phyloP scores from a whole-genome alignment of 208 protist genomes.

The Porcisia hertigi region DNA sequence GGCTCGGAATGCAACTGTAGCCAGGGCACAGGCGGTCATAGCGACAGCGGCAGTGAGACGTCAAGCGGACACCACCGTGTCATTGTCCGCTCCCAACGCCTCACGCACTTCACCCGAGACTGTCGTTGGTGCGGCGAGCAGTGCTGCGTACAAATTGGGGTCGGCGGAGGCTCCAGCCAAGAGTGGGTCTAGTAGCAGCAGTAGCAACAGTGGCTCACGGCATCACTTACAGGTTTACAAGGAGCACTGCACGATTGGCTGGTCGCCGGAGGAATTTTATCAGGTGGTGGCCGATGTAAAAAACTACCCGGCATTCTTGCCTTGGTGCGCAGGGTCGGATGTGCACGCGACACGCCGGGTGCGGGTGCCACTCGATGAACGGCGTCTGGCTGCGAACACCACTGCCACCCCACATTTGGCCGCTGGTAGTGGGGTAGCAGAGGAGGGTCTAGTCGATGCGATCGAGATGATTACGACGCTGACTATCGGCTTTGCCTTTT shows the following conservation, averaged over 20 bases:
- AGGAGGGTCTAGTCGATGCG: slow-evolving; percentile 30
- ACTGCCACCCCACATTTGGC: neutral
- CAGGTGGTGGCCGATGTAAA: slow-evolving; percentile 76
- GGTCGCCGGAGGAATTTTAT: slow-evolving; percentile 69
- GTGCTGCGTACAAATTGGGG: neutral
- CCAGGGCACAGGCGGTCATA: slow-evolving; percentile 39
- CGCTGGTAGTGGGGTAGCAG: neutral
- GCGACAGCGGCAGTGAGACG: slow-evolving; percentile 16
- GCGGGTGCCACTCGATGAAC: slow-evolving; percentile 16
- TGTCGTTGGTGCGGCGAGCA: neutral
- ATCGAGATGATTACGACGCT: slow-evolving; percentile 74
- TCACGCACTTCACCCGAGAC: neutral
- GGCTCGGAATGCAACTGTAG: slow-evolving; percentile 22
- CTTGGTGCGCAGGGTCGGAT: slow-evolving; percentile 71
- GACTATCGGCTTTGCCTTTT: slow-evolving; percentile 73
- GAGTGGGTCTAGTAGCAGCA: neutral
- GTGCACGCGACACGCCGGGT: slow-evolving; percentile 55
- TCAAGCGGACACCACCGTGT: neutral
- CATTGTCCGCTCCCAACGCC: neutral
- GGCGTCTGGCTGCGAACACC: slow-evolving; percentile 5
- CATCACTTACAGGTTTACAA: slow-evolving; percentile 57
- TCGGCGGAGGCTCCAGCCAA: neutral
- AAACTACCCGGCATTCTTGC: slow-evolving; percentile 72
- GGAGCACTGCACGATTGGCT: slow-evolving; percentile 82
- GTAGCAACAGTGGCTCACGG: slow-evolving; percentile 7